phyloP scores from a whole-genome alignment of 371 early-diverging fungal genomes.

The Nematocida ironsii region DNA sequence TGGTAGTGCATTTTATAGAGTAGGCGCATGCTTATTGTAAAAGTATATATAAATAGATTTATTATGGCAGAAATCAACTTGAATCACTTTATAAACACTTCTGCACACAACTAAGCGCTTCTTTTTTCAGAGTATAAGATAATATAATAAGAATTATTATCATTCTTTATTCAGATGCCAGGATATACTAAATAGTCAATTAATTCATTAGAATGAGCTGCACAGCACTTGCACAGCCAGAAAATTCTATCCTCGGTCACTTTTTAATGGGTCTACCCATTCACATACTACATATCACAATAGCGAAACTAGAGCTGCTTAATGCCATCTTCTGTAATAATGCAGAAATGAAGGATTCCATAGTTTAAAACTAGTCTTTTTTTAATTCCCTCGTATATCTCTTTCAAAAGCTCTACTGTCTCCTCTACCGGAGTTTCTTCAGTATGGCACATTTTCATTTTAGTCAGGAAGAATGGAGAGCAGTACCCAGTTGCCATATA shows the following conservation, averaged over 20 bases:
- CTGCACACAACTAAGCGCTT: too few species aligned
- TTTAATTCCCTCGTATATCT: constrained; percentile 61
- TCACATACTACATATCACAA: neutral
- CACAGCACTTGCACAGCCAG: neutral
- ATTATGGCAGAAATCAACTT: too few species aligned
- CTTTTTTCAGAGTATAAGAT: too few species aligned
- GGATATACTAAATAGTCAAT: neutral
- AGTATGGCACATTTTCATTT: constrained; percentile 59
- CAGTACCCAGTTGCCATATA: constrained; percentile 61
- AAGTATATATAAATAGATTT: too few species aligned
- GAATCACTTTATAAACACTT: too few species aligned
- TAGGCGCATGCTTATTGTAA: too few species aligned
- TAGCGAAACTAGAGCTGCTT: neutral
- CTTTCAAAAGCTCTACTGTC: constrained; percentile 50
- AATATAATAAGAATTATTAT: too few species aligned
- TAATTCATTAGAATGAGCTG: neutral
- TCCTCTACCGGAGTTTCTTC: constrained; percentile 50
- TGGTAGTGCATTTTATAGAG: neutral
- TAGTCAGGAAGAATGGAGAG: constrained; percentile 59
- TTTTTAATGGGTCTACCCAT: neutral
- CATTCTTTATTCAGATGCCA: neutral
- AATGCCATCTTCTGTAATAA: constrained; percentile 50
- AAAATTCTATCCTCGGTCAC: neutral
- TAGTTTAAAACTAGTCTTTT: constrained; percentile 57
- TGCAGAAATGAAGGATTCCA: constrained; percentile 48